Base-by-base conservation (phyloP, 768 basidiomycete species). In the Tephrocybe sp. region DNA sequence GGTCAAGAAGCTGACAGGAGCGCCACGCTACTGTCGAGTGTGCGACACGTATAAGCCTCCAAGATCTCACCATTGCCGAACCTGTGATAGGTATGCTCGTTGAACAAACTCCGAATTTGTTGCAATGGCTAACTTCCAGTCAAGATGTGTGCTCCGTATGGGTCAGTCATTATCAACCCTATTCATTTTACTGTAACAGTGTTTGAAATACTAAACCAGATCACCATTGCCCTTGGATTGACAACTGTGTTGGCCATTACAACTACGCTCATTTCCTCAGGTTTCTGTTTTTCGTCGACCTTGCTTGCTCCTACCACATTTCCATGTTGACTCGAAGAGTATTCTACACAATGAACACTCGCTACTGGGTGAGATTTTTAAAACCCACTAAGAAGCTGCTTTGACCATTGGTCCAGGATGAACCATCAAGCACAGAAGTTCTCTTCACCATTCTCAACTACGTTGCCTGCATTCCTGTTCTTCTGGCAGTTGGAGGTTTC, bases 161-260 rank as follows among this genome's bases (percentile, higher is more conserved):
- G 91, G 91, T 86, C 64, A 56, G 80, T 53, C 15, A n/a, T n/a
- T n/a, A n/a, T 21, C 36, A 12, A 25, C 24, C 15, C 10, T 38
- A 19, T 36, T 18, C 37, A 16, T 19, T n/a, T 16, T 16, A 34
- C 13, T 11, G 23, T 22, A 43, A 11, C 19, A 15, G 19, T 43
- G 9, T 42, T 51, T 62, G 21, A 52, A 21, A 47, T 18, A 38
- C 30, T 55, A 34, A 15, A 9, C 16, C 52, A 91, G 91, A 93
- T 64, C 91, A 93, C 60, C 91, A 93, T 61, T 92, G 91, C 63
- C 91, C 91, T 6, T 94, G 91, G 92, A 82, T 93, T 25, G 86
- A 92, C 65, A 97, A 94, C 58, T 95, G 94, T 61, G 88, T 99
- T 54, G 97, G 97, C 0, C 86, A 92, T 64, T 82, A 76, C 69